These are phyloP conservation scores for Botrytis galanthina DNA, from an alignment of 2,329 filamentous ascomycete genomes.

Conservation along the genomic window DNA sequence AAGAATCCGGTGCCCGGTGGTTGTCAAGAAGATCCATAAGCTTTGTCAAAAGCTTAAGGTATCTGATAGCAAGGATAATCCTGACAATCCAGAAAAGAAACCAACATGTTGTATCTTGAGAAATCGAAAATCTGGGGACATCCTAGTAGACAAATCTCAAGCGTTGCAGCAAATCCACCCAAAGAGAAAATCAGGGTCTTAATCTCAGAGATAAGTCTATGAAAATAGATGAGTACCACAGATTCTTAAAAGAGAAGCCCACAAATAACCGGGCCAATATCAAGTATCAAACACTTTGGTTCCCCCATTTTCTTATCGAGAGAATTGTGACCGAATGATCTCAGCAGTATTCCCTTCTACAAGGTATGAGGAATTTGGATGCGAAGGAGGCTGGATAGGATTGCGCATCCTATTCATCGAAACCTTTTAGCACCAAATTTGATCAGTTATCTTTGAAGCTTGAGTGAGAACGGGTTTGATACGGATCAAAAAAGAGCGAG, in stretches of 20 bases:
- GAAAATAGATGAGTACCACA: neutral
- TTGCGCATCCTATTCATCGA: neutral
- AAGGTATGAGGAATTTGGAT: neutral
- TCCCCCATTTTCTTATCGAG: neutral
- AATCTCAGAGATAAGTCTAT: neutral
- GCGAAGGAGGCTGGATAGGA: neutral
- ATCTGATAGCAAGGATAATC: neutral
- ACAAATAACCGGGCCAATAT: neutral
- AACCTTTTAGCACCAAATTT: neutral
- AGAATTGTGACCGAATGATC: neutral
- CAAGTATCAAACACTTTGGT: neutral
- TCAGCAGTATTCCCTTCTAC: neutral
- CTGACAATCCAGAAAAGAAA: neutral
- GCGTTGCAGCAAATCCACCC: neutral
- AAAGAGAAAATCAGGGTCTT: neutral
- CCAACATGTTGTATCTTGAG: neutral
- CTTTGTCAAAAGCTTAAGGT: neutral
- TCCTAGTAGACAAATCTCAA: neutral
- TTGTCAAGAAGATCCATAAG: neutral
- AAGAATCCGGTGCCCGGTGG: neutral
- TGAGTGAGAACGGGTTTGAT: neutral
- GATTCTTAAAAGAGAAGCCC: neutral
- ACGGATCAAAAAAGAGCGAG: neutral
- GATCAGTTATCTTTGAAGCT: neutral
- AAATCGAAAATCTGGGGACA: neutral